Evolutionary conservation across 176 grass and related monocot genomes (phyloP), one percentile per base, ranked within the genome.

Genomic region (Oropetium thomaeum): DNA sequence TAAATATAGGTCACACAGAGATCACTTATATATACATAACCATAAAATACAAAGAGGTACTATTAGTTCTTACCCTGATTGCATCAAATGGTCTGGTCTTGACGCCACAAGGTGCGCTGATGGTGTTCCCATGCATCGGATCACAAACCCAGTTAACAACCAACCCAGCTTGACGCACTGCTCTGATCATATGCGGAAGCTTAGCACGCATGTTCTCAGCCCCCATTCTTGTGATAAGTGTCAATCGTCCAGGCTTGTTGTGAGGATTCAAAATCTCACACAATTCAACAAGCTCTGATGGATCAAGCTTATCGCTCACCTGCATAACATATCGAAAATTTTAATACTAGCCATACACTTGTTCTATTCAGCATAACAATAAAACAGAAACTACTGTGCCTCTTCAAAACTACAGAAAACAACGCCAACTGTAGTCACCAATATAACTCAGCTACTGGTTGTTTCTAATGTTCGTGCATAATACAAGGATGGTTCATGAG

Each of bases 51-150:
- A 23, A 41, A 32, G 11, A n/a, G n/a, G n/a, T n/a, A n/a, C n/a
- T n/a, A n/a, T 5, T 13, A 2, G 27, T 33, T 75, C 67, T 69
- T 83, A 86, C 86, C 80, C 5, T 67, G 23, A 89, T 93, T 1
- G 83, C 33, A 16, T 89, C 49, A 9, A 93, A 93, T 49, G 83
- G 70, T 61, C 79, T 80, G 43, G 82, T 89, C 83, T 85, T 88
- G 6, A 92, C 44, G 22, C 90, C 83, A 9, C 86, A 86, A 1
- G 82, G 90, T 10, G 90, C 79, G 9, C 64, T 89, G 64, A 86
- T 86, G 34, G 83, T 89, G 65, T 92, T 92, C 7, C 90, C 86
- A 17, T 92, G 90, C 83, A 92, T 85, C 1, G 86, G 90, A 57
- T 92, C 83, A 30, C 70, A 78, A 48, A 89, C 83, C 90, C 90